Evolutionary conservation across 2,329 filamentous ascomycete species (phyloP).

Genomic region (Exophiala oligosperma): DNA sequence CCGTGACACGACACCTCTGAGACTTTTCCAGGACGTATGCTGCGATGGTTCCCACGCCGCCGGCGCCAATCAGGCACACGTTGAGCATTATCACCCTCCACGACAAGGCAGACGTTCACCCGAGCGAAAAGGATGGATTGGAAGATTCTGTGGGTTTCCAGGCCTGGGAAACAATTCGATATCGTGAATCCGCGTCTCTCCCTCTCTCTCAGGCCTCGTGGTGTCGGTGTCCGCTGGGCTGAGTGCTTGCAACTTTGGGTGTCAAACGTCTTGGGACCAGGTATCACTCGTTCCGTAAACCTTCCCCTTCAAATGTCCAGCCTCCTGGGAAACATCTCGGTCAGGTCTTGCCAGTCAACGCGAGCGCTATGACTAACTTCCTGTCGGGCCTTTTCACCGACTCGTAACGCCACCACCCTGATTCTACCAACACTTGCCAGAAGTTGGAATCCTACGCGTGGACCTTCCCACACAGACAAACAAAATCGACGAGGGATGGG

Average conservation of each 20-base stretch:
- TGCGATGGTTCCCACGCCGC: constrained; percentile 59
- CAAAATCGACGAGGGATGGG: not conserved
- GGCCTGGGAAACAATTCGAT: not conserved
- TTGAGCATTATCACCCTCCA: not conserved
- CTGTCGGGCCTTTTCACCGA: too few relatives aligned
- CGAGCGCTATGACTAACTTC: too few relatives aligned
- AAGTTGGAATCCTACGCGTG: too few relatives aligned
- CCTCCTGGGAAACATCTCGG: too few relatives aligned
- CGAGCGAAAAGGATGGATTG: not conserved
- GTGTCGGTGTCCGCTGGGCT: not conserved
- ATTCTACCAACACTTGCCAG: not conserved
- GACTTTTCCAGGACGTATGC: constrained; percentile 56
- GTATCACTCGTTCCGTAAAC: too few relatives aligned
- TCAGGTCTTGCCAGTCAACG: too few relatives aligned
- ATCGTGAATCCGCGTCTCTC: not conserved
- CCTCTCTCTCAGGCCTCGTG: not conserved
- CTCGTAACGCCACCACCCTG: too few relatives aligned
- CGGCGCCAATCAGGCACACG: constrained; percentile 56
- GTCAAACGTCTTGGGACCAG: too few relatives aligned
- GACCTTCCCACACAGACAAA: not conserved
- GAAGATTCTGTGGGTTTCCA: not conserved
- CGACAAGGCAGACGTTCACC: not conserved
- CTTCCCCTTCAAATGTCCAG: too few relatives aligned
- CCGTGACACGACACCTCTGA: constrained; percentile 53
- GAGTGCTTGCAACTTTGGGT: not conserved